phyloP scores from a whole-genome alignment of 1,284 basidiomycete genomes.

The Microbotryum intermedium region DNA sequence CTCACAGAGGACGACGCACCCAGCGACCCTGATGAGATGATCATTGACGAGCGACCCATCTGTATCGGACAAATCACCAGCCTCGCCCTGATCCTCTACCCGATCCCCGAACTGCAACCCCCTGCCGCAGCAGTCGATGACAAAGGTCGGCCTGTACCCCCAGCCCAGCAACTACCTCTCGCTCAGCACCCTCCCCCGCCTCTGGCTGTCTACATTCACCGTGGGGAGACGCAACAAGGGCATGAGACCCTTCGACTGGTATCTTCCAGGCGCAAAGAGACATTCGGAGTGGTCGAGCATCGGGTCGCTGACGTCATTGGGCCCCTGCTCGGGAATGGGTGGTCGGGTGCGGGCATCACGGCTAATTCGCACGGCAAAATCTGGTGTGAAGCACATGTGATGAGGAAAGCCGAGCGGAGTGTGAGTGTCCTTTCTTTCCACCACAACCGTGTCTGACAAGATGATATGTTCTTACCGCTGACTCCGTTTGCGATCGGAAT shows the following conservation, averaged over 20 bases:
- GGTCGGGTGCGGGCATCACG: conserved; percentile 43
- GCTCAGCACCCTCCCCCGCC: conserved; percentile 37
- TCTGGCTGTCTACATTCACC: conserved; percentile 13
- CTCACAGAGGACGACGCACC: conserved; percentile 11
- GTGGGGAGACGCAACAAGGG: conserved; percentile 41
- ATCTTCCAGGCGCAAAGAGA: conserved; percentile 55
- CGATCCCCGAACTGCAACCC: conserved; percentile 58
- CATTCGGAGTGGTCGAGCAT: conserved; percentile 77
- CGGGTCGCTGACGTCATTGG: conserved; percentile 66
- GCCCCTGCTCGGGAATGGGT: conserved; percentile 48
- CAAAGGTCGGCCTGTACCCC: conserved; percentile 10
- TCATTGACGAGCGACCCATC: conserved; percentile 41
- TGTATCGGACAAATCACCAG: conserved; percentile 79
- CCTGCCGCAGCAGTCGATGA: conserved; percentile 38
- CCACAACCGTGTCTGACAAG: neutral
- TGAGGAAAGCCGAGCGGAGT: conserved; percentile 39
- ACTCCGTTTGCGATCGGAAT: conserved; percentile 15
- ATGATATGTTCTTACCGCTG: neutral
- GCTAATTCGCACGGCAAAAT: conserved; percentile 56
- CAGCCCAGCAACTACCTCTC: conserved; percentile 4
- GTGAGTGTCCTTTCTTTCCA: conserved; percentile 32
- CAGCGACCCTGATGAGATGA: conserved; percentile 20
- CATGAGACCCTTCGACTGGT: conserved; percentile 73
- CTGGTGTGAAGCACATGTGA: conserved; percentile 59
- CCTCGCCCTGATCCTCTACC: conserved; percentile 76